A percentile compares a stretch with the other conserved stretches of the same genome.
Conservation (phyloP, 2,329 filamentous ascomycete genomes). For the Curvularia spicifera region DNA sequence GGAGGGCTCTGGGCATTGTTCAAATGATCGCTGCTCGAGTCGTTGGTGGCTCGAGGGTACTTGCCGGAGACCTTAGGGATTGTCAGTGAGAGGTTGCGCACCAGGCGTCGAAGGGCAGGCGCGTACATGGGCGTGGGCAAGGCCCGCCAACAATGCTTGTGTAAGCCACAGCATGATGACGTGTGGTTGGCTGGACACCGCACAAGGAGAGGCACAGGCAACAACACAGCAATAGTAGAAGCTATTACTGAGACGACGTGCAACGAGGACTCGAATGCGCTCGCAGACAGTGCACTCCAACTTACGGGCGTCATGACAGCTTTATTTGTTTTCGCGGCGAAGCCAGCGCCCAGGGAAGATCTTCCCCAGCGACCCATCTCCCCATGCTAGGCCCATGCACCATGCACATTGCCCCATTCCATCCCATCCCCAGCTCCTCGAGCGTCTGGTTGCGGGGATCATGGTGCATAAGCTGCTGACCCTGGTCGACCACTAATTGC, state of each 20-base stretch:
- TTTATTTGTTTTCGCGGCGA: conserved; percentile 21
- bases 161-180: conserved; percentile 48
- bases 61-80: conserved; percentile 41
- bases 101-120: conserved; percentile 20
- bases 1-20: conserved; percentile 61
- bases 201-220: conserved; percentile 9
- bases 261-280: conserved; percentile 24
- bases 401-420: conserved; percentile 13
- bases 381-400: conserved; percentile 17
- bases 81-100: conserved; percentile 27
- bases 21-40: conserved; percentile 26
- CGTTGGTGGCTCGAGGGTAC: conserved; percentile 31
- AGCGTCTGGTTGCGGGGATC: conserved; percentile 23
- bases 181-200: conserved; percentile 27
- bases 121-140: conserved; percentile 43
- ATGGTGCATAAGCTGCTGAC: conserved; percentile 30
- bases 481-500: conserved; percentile 16
- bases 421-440: conserved; percentile 13
- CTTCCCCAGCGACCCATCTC: conserved; percentile 23
- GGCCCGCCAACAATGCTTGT: conserved; percentile 43
- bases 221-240: conserved; percentile 19
- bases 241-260: conserved; percentile 20
- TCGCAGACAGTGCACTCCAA: conserved; percentile 13
- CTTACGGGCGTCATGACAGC: conserved; percentile 23
- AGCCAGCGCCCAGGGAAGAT: conserved; percentile 13